These are phyloP conservation scores for Diaporthe velutina DNA, from an alignment of 2,329 filamentous ascomycete species.

Conservation along the genomic window DNA sequence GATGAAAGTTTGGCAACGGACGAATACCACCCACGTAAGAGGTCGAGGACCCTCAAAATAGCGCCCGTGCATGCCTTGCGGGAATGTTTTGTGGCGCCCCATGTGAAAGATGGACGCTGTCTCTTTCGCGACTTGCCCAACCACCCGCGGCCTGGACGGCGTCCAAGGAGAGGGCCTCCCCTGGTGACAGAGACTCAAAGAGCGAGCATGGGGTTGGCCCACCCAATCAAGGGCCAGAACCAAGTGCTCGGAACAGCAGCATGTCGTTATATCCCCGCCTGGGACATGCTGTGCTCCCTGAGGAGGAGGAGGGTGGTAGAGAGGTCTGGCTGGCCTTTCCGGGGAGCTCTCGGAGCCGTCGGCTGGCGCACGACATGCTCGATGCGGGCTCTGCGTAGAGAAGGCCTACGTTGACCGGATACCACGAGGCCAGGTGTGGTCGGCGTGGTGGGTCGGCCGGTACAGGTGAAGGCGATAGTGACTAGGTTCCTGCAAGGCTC, in stretches of 20 bases:
- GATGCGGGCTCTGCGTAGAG: slow-evolving; percentile 11
- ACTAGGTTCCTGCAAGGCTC: slow-evolving; percentile 38
- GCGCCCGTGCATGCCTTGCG: not conserved
- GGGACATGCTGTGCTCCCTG: slow-evolving; percentile 30
- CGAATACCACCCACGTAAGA: not conserved
- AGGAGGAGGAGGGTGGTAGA: not conserved
- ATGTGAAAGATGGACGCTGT: slow-evolving; percentile 12
- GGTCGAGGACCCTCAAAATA: not conserved
- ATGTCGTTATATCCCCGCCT: slow-evolving; percentile 14
- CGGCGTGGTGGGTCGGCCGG: slow-evolving; percentile 16
- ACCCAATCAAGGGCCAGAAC: slow-evolving; percentile 6
- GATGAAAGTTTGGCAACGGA: slow-evolving; percentile 25
- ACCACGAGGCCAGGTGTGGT: slow-evolving; percentile 18
- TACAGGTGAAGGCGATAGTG: slow-evolving; percentile 10
- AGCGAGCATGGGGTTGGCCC: slow-evolving; percentile 1
- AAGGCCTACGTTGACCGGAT: not conserved
- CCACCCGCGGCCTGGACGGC: not conserved
- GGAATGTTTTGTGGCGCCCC: not conserved
- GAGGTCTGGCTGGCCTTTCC: not conserved
- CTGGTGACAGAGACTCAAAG: slow-evolving; percentile 7
- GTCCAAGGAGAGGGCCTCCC: not conserved
- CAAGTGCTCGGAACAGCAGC: slow-evolving; percentile 25
- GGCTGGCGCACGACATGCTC: slow-evolving; percentile 30
- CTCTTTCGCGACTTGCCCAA: not conserved
- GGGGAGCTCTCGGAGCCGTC: slow-evolving; percentile 24